Conservation (phyloP, 805 yeast genomes). For the Starmerella sirachaensis region DNA sequence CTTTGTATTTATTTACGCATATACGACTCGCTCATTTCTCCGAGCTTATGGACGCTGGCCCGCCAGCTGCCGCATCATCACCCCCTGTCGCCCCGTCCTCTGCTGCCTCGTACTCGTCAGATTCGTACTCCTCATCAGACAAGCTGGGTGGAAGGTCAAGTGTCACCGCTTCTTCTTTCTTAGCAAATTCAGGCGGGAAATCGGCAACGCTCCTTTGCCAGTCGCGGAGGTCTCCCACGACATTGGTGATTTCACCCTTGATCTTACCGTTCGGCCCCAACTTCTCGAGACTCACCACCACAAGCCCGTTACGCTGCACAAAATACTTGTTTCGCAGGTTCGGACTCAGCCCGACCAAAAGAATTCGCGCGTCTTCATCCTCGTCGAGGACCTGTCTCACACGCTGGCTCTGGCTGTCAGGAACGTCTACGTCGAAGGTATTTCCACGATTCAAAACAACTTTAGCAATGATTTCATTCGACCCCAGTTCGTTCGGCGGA, state of each 20-base stretch:
- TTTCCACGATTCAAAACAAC: conserved; percentile 27
- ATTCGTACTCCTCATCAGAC: conserved; percentile 21
- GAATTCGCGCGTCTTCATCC: not conserved
- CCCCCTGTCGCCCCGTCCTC: conserved; percentile 1
- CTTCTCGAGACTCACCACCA: conserved; percentile 22
- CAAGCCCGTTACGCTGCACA: conserved; percentile 29
- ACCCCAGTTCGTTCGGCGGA: conserved; percentile 24
- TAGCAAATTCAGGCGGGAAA: conserved; percentile 24
- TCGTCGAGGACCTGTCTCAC: conserved; percentile 9
- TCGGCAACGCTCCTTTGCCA: conserved; percentile 29
- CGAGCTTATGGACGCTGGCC: too few relatives aligned
- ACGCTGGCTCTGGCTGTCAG: conserved; percentile 17
- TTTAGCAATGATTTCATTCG: conserved; percentile 25
- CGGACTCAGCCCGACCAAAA: conserved; percentile 28
- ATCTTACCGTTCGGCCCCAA: conserved; percentile 21
- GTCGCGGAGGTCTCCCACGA: conserved; percentile 26
- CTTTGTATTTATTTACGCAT: too few relatives aligned
- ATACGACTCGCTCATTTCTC: too few relatives aligned
- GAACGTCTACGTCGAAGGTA: conserved; percentile 26
- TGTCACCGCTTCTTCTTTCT: conserved; percentile 16
- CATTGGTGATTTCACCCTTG: conserved; percentile 28
- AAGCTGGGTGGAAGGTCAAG: conserved; percentile 23
- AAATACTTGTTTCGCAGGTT: conserved; percentile 28
- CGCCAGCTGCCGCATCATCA: too few relatives aligned
- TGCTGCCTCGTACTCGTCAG: conserved; percentile 9